phyloP scores from a whole-genome alignment of 1,139 yeast genomes.

The Meyerozyma smithsonii region DNA sequence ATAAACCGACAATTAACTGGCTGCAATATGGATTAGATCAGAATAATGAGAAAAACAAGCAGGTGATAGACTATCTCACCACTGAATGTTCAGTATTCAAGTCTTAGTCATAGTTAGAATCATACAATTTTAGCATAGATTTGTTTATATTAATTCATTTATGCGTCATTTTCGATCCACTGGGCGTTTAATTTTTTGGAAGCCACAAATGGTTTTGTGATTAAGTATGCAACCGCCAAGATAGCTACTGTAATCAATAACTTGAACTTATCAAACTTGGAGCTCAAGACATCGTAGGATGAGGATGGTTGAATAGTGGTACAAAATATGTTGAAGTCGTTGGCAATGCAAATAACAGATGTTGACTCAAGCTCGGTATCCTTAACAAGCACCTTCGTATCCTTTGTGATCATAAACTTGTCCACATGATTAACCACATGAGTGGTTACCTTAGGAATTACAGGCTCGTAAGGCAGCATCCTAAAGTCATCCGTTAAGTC shows the following conservation, averaged over 20 bases:
- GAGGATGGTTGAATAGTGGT: slow-evolving; percentile 76
- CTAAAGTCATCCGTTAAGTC: slow-evolving; percentile 57
- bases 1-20: slow-evolving; percentile 21
- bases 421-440: slow-evolving; percentile 35
- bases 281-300: slow-evolving; percentile 73
- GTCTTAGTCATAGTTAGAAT: slow-evolving; percentile 3
- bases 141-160: background rate
- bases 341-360: slow-evolving; percentile 60
- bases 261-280: slow-evolving; percentile 62
- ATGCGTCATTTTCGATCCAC: slow-evolving; percentile 21
- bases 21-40: slow-evolving; percentile 23
- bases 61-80: slow-evolving; percentile 9
- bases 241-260: slow-evolving; percentile 56
- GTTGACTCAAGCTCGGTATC: slow-evolving; percentile 84
- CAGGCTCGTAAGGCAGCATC: slow-evolving; percentile 63
- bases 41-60: slow-evolving; percentile 9
- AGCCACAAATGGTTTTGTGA: slow-evolving; percentile 57
- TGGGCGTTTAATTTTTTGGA: slow-evolving; percentile 39
- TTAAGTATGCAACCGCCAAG: slow-evolving; percentile 38
- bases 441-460: slow-evolving; percentile 45
- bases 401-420: slow-evolving; percentile 31
- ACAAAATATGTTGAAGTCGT: slow-evolving; percentile 65
- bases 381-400: slow-evolving; percentile 39
- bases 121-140: slow-evolving; percentile 4
- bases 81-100: slow-evolving; percentile 15